These are phyloP conservation scores for Exobasidium cylindrosporum DNA, from an alignment of 1,284 basidiomycete species.

Conservation along the genomic window DNA sequence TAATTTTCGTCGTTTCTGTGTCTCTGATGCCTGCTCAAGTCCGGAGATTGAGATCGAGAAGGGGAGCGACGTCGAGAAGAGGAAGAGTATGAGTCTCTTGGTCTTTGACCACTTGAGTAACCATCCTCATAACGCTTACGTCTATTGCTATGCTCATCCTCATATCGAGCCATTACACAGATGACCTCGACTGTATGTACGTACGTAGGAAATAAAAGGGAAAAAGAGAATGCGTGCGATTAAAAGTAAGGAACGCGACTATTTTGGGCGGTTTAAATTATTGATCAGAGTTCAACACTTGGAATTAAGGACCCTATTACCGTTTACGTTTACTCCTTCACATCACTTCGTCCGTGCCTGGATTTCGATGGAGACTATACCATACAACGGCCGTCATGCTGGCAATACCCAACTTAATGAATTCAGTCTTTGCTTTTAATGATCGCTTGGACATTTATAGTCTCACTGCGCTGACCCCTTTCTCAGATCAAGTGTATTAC, in stretches of 20 bases:
- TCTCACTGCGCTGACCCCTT: neutral
- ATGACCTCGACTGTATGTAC: too few species aligned
- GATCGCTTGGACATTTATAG: neutral
- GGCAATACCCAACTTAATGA: neutral
- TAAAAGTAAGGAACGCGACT: too few species aligned
- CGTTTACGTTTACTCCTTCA: too few species aligned
- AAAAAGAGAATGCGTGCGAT: too few species aligned
- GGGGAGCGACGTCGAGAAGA: conserved; percentile 13
- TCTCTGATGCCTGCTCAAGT: conserved; percentile 17
- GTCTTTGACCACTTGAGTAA: neutral
- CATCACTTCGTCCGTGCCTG: too few species aligned
- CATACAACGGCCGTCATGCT: too few species aligned
- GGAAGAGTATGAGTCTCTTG: conserved; percentile 11
- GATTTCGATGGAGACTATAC: too few species aligned
- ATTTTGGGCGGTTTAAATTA: too few species aligned
- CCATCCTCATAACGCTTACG: conserved; percentile 14
- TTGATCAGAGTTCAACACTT: too few species aligned
- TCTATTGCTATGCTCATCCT: conserved; percentile 6
- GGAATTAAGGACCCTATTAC: too few species aligned
- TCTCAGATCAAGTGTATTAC: neutral
- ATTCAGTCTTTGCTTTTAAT: neutral
- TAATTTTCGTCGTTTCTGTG: conserved; percentile 13
- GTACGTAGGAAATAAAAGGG: too few species aligned
- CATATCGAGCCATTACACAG: neutral
- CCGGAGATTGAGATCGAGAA: conserved; percentile 14